Percentiles rank a stretch among this genome's conserved stretches.
Conservation (phyloP, 225 moss, liverwort and hornwort species). For the Physcomitrellopsis africana region DNA sequence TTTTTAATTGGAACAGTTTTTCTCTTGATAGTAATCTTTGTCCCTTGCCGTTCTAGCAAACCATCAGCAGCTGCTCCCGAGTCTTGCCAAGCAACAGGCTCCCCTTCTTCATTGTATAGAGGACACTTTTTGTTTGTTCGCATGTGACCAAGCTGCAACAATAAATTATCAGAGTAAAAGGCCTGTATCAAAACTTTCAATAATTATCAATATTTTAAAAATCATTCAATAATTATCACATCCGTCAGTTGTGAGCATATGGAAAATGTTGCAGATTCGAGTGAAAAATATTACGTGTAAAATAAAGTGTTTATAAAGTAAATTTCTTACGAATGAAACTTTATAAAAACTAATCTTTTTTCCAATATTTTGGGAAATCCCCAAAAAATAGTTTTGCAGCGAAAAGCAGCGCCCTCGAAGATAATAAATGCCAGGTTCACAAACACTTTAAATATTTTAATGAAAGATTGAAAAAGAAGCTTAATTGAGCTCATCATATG, state of each 20-base stretch:
- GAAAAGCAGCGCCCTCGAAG: no score
- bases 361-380: no score
- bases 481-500: background rate
- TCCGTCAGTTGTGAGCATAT: no score
- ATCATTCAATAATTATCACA: background rate
- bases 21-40: slow-evolving; percentile 91
- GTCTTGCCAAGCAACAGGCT: slow-evolving; percentile 77
- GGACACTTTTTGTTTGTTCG: slow-evolving; percentile 98
- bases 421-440: no score
- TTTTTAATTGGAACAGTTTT: slow-evolving; percentile 53
- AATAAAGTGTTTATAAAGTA: no score
- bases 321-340: no score
- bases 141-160: slow-evolving; percentile 94
- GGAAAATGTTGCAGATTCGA: no score
- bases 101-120: slow-evolving; percentile 94
- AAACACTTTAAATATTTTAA: no score
- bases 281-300: no score
- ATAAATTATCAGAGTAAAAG: slow-evolving; percentile 22
- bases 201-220: no score
- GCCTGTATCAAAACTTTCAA: background rate
- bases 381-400: no score
- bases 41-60: slow-evolving; percentile 86
- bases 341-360: no score
- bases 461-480: background rate
- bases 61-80: slow-evolving; percentile 77